A percentile compares a stretch with the other conserved stretches of the same genome.
phyloP scores from a whole-genome alignment of 345 rosid species.

The Salix suchowensis region DNA sequence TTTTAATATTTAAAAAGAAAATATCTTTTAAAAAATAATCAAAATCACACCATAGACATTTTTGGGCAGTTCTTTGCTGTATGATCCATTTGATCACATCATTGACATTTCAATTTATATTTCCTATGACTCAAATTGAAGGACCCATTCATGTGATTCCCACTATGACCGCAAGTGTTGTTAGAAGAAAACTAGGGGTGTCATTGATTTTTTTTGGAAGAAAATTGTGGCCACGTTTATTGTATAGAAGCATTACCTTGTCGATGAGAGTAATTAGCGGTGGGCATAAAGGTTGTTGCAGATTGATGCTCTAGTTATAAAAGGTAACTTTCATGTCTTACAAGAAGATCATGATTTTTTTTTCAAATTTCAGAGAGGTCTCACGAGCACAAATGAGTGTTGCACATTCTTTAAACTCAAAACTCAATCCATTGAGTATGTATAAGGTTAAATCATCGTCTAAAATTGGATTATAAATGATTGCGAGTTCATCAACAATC shows the following conservation, averaged over 20 bases:
- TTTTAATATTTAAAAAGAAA: no score
- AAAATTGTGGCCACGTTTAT: no score
- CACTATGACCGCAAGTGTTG: accelerated
- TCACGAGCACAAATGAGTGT: neutral
- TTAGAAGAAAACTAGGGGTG: neutral
- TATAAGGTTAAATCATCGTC: no score
- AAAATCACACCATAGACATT: no score
- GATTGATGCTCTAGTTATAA: neutral
- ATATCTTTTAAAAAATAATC: no score
- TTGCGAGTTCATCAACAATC: neutral
- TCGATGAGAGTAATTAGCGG: neutral
- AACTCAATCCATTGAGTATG: neutral
- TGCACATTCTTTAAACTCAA: neutral
- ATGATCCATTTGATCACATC: neutral
- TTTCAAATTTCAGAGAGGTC: no score
- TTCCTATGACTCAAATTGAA: no score
- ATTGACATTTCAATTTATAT: neutral
- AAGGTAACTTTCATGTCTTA: neutral
- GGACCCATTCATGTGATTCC: neutral
- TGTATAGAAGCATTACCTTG: no score
- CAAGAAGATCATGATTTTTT: neutral
- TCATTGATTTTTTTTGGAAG: no score
- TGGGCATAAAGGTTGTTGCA: neutral
- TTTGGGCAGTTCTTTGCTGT: no score
- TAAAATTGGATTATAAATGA: neutral